A percentile compares a stretch with the other conserved stretches of the same genome.
phyloP scores from a whole-genome alignment of 305 asterid species.

The Solanum hybrid region DNA sequence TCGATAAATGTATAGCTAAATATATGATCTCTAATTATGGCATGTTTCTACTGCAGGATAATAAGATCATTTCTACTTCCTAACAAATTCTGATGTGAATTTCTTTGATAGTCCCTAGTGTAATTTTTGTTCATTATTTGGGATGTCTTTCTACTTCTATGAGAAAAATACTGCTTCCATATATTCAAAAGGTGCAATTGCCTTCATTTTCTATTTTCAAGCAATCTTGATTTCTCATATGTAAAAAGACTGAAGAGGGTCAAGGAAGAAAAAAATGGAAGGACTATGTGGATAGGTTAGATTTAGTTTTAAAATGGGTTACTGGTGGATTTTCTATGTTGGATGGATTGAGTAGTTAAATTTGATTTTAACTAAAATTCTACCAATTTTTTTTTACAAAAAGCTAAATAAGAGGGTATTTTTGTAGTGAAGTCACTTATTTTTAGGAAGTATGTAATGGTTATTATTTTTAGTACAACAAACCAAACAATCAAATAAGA shows the following conservation, averaged over 20 bases:
- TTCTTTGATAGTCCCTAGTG: constrained; percentile 21
- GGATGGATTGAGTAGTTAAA: background rate
- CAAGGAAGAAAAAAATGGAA: background rate
- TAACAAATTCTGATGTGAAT: constrained; percentile 10
- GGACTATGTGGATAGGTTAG: background rate
- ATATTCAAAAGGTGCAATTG: background rate
- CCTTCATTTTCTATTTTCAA: background rate
- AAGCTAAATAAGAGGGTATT: too few relatives aligned
- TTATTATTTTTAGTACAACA: too few relatives aligned
- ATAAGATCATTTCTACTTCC: background rate
- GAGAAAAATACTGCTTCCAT: background rate
- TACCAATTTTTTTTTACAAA: too few relatives aligned
- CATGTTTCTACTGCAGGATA: constrained; percentile 2
- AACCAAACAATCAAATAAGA: too few relatives aligned
- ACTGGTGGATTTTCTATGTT: background rate
- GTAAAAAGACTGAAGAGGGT: background rate
- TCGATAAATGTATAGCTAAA: constrained; percentile 26
- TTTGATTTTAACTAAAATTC: too few relatives aligned
- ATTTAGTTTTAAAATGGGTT: background rate
- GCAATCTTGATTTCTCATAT: background rate
- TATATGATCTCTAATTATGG: background rate
- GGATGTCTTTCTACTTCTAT: constrained; percentile 14
- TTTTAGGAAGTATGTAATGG: too few relatives aligned
- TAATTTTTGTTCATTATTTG: constrained; percentile 18
- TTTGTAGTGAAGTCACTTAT: too few relatives aligned